Evolutionary conservation across 371 early-diverging fungal genomes (phyloP).

Genomic region (Parasitella parasitica): DNA sequence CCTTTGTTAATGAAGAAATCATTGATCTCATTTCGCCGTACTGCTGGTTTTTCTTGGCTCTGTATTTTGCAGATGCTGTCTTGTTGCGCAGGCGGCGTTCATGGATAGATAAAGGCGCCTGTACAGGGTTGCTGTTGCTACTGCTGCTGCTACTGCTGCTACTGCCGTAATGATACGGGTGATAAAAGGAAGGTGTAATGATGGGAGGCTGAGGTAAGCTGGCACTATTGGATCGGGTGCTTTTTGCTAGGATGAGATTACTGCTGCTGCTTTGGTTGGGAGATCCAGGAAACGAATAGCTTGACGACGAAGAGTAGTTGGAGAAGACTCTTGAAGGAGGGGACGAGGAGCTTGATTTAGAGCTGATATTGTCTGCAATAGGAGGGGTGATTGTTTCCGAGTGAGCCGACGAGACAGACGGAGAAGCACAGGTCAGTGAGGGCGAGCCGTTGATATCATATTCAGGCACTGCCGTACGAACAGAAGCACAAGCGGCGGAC

Average conservation of each 20-base stretch:
- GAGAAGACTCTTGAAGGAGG: background rate
- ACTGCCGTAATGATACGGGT: background rate
- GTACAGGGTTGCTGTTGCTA: background rate
- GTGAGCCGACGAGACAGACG: constrained; percentile 4
- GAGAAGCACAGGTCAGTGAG: constrained; percentile 6
- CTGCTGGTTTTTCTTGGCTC: constrained; percentile 65
- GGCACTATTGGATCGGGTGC: background rate
- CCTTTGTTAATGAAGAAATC: constrained; percentile 48
- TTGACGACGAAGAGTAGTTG: constrained; percentile 5
- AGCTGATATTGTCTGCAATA: background rate
- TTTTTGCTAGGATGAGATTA: background rate
- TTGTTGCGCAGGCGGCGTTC: constrained; percentile 65
- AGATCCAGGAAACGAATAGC: background rate
- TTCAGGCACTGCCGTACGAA: background rate
- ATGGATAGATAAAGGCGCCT: constrained; percentile 43
- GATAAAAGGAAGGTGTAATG: background rate
- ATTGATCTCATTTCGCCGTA: constrained; percentile 59
- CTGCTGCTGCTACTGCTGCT: background rate
- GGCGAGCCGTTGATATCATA: background rate
- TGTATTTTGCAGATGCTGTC: constrained; percentile 66
- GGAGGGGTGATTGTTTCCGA: constrained; percentile 2
- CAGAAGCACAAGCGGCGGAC: background rate
- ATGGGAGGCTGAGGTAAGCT: background rate
- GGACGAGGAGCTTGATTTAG: constrained; percentile 5
- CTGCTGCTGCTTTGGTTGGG: background rate